A percentile compares a stretch with the other conserved stretches of the same genome.
phyloP scores from a whole-genome alignment of 306 rosid genomes.

The Pterocarpus santalinus region DNA sequence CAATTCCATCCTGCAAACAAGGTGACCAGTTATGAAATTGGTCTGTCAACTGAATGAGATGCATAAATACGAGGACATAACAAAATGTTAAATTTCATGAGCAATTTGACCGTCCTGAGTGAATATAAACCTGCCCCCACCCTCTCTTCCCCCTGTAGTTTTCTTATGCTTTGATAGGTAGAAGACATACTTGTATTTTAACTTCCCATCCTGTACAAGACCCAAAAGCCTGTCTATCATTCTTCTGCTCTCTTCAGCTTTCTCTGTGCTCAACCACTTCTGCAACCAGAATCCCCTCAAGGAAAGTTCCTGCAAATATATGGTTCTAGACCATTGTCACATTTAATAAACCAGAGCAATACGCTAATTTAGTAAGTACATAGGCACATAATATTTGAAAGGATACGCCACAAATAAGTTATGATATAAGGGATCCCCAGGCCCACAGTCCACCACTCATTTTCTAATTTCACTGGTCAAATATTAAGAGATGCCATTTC shows the following conservation, averaged over 20 bases:
- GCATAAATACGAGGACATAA: background rate
- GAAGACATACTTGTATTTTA: slow-evolving; percentile 77
- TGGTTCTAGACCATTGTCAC: slow-evolving; percentile 4
- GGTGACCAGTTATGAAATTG: slow-evolving; percentile 10
- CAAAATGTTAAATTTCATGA: background rate
- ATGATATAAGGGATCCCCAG: slow-evolving; percentile 15
- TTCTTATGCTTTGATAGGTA: background rate
- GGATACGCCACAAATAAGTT: slow-evolving; percentile 18
- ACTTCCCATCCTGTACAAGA: slow-evolving; percentile 72
- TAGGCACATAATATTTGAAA: slow-evolving; percentile 1
- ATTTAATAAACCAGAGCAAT: slow-evolving; percentile 16
- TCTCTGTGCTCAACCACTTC: slow-evolving; percentile 76
- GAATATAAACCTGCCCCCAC: too few relatives aligned
- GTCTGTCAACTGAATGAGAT: slow-evolving; percentile 26
- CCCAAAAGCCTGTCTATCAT: slow-evolving; percentile 84
- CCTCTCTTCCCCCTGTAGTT: too few relatives aligned
- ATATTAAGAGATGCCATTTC: background rate
- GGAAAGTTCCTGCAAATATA: slow-evolving; percentile 76
- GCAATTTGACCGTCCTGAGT: background rate
- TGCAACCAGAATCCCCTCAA: slow-evolving; percentile 96
- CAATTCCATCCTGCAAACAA: slow-evolving; percentile 77
- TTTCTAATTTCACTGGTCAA: too few relatives aligned
- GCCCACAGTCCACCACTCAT: background rate
- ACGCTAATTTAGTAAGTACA: slow-evolving; percentile 12
- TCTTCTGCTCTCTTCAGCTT: slow-evolving; percentile 72